These are phyloP conservation scores for Colletotrichum endophyticum DNA, from an alignment of 2,329 filamentous ascomycete genomes.

Conservation along the genomic window DNA sequence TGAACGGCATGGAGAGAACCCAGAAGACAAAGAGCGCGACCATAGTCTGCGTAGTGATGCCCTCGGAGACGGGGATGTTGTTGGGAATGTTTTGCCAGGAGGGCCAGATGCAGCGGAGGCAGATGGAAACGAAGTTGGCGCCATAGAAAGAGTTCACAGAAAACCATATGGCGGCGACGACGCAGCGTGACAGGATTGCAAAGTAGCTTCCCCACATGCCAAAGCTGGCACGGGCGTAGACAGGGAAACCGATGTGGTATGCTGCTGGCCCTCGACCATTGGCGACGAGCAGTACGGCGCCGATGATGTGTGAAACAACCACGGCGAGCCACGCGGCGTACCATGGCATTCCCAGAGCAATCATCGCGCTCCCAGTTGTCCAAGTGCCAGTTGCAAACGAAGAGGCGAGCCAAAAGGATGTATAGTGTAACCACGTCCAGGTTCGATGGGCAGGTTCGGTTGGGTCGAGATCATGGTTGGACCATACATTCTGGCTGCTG, in stretches of 20 bases:
- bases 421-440: neutral
- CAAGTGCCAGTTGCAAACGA: neutral
- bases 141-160: neutral
- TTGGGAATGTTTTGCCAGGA: constrained; percentile 27
- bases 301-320: neutral
- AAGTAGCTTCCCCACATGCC: constrained; percentile 1
- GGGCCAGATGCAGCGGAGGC: constrained; percentile 29
- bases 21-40: constrained; percentile 29
- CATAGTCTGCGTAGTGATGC: constrained; percentile 28
- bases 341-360: neutral
- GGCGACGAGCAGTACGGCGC: neutral
- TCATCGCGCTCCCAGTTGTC: neutral
- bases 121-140: constrained; percentile 27
- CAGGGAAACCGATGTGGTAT: neutral
- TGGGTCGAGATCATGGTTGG: neutral
- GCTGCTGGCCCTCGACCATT: neutral
- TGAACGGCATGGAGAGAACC: constrained; percentile 27
- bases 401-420: neutral
- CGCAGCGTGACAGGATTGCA: neutral
- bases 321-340: neutral
- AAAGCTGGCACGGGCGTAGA: neutral
- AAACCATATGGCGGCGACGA: neutral
- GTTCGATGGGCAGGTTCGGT: neutral
- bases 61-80: constrained; percentile 25
- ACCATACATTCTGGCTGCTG: neutral